Evolutionary conservation across 1,139 yeast species (phyloP), one percentile per base, ranked within the genome.

Genomic region (Blastobotrys illinoisensis): DNA sequence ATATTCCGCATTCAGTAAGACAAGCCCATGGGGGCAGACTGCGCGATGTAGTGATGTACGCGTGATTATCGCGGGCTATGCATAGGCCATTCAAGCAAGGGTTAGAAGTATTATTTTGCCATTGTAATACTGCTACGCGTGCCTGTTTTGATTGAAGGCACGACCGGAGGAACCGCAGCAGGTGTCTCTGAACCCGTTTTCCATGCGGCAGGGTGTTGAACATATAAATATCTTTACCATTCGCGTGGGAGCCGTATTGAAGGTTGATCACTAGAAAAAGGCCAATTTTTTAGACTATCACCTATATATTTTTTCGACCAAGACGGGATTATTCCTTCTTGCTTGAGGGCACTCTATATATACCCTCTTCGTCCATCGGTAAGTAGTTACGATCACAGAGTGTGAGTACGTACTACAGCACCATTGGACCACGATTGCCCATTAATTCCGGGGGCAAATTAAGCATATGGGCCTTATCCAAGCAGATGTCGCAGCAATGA

Each of bases 401-500:
- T 11, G 32, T 26, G 32, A 9, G 9, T 26, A n/a, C 9, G 32
- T 26, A 26, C 32, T 26, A 26, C 32, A 26, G 32, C 32, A 26
- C 32, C 32, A 7, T 26, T 26, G 32, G 32, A 26, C 32, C 32
- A 26, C 32, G 13, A 26, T 26, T 26, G 13, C 32, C 32, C 32
- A 26, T 26, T 26, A 5, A 26, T 26, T 5, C 32, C 32, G 32
- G 13, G 32, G 32, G 32, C 23, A 21, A 11, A 11, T 11, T 9
- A 26, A 26, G 13, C 13, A 3, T 9, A 26, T 26, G 32, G 13
- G 32, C 3, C 2, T 26, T 26, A 45, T 50, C 18, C 40, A 50
- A 28, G 46, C 54, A 13, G 50, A 47, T 43, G 47, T 47, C 9
- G 54, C 54, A n/a, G 45, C 50, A 11, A 48, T 47, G 9, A 43